Conservation (phyloP, 208 protist species). For the Porcisia hertigi region DNA sequence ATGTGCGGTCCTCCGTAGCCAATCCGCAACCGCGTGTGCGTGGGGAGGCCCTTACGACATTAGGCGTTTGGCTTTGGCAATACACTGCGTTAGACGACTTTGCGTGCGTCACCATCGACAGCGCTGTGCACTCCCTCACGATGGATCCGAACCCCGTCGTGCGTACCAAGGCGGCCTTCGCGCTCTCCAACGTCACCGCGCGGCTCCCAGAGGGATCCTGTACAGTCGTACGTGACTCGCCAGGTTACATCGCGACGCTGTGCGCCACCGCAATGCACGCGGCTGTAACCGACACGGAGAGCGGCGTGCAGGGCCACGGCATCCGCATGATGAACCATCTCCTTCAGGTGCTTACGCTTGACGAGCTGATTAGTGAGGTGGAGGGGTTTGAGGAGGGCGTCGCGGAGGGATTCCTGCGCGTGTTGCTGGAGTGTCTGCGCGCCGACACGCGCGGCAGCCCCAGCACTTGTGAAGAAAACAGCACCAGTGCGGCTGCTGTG, state of each 20-base stretch:
- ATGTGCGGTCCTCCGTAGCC: slow-evolving; percentile 40
- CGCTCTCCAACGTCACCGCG: slow-evolving; percentile 69
- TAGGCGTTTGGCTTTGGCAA: slow-evolving; percentile 82
- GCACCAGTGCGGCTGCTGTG: background rate
- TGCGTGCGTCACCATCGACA: slow-evolving; percentile 43
- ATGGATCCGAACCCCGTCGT: slow-evolving; percentile 46
- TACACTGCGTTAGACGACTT: slow-evolving; percentile 57
- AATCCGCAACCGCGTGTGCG: slow-evolving; percentile 46
- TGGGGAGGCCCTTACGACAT: slow-evolving; percentile 71
- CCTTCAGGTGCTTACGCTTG: slow-evolving; percentile 51
- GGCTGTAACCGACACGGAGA: slow-evolving; percentile 38
- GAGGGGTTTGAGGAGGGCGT: slow-evolving; percentile 46
- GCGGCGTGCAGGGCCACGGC: slow-evolving; percentile 62
- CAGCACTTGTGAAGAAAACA: background rate
- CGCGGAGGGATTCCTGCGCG: slow-evolving; percentile 67
- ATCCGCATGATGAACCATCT: slow-evolving; percentile 86
- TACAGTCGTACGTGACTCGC: slow-evolving; percentile 26
- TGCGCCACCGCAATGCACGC: slow-evolving; percentile 66
- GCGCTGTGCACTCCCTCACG: slow-evolving; percentile 39
- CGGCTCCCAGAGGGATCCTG: slow-evolving; percentile 33
- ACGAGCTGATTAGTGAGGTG: slow-evolving; percentile 72
- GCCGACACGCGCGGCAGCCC: slow-evolving; percentile 24
- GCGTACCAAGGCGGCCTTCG: slow-evolving; percentile 80
- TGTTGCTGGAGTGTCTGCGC: slow-evolving; percentile 54
- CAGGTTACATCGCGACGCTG: slow-evolving; percentile 44